Evolutionary conservation across 768 basidiomycete genomes (phyloP).

Genomic region (Tylopilus intermedius): DNA sequence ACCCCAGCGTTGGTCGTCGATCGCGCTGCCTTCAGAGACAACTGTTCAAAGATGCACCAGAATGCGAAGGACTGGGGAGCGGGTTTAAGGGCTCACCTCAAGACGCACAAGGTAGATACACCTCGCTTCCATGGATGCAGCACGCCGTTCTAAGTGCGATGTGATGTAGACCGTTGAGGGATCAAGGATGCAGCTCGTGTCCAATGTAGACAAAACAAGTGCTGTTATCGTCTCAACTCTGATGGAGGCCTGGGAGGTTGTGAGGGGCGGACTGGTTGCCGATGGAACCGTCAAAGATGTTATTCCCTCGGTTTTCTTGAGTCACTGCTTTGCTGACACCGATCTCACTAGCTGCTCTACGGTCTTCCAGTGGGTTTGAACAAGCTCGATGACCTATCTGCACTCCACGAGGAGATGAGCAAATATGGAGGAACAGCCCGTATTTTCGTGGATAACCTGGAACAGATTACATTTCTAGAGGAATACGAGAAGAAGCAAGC

Average conservation of each 20-base stretch:
- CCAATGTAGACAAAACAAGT: constrained; percentile 46
- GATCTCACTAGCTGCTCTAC: constrained; percentile 63
- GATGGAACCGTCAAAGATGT: constrained; percentile 79
- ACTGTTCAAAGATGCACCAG: constrained; percentile 69
- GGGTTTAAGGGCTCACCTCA: constrained; percentile 76
- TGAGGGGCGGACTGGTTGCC: constrained; percentile 59
- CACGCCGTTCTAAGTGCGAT: constrained; percentile 7
- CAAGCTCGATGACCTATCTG: constrained; percentile 67
- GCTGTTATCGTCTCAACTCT: constrained; percentile 79
- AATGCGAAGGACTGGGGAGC: constrained; percentile 65
- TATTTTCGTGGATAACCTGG: constrained; percentile 70
- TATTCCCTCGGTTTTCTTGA: constrained; percentile 7
- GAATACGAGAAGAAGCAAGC: constrained; percentile 45
- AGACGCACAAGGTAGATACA: constrained; percentile 66
- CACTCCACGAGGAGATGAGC: constrained; percentile 51
- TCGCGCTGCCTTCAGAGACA: constrained; percentile 61
- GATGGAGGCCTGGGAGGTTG: constrained; percentile 75
- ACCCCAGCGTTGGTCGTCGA: constrained; percentile 81
- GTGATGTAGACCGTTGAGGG: constrained; percentile 65
- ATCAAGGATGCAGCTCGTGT: constrained; percentile 59
- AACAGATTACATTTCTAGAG: constrained; percentile 63
- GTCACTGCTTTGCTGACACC: constrained; percentile 4
- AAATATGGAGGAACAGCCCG: constrained; percentile 56
- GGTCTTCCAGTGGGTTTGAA: constrained; percentile 67
- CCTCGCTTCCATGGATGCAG: not conserved